A percentile compares a stretch with the other conserved stretches of the same genome.
These are phyloP conservation scores for Trichoderma hamatum DNA, from an alignment of 2,329 filamentous ascomycete genomes.

Conservation along the genomic window DNA sequence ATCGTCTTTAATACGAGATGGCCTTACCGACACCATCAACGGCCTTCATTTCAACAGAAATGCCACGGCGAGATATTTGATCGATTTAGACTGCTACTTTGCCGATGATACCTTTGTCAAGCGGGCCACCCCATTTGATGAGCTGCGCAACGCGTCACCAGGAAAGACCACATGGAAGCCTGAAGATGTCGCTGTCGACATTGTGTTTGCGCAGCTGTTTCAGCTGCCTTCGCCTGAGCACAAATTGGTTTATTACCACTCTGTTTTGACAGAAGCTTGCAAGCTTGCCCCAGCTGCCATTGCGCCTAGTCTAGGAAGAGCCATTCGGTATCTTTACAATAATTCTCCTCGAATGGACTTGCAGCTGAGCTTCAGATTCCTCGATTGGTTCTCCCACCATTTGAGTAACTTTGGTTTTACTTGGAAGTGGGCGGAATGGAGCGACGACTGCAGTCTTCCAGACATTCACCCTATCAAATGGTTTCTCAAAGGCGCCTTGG, in stretches of 20 bases:
- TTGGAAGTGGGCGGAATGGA: constrained; percentile 99
- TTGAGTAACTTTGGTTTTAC: constrained; percentile 98
- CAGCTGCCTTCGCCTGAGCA: constrained; percentile 85
- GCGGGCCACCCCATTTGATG: constrained; percentile 89
- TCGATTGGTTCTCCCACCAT: constrained; percentile 98
- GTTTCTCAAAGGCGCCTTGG: constrained; percentile 86
- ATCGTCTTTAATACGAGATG: constrained; percentile 81
- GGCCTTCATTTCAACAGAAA: constrained; percentile 91
- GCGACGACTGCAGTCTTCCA: constrained; percentile 78
- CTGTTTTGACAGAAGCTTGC: constrained; percentile 90
- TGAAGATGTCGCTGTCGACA: constrained; percentile 95
- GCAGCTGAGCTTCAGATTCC: constrained; percentile 82
- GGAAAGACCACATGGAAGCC: constrained; percentile 88
- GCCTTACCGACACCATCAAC: constrained; percentile 89
- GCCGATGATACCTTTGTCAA: constrained; percentile 88
- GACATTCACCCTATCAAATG: constrained; percentile 85
- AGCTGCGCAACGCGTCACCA: constrained; percentile 69
- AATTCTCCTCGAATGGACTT: constrained; percentile 82
- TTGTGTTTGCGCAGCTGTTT: constrained; percentile 93
- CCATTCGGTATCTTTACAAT: constrained; percentile 88
- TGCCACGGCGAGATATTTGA: constrained; percentile 81
- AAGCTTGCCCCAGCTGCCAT: constrained; percentile 97
- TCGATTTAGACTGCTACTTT: constrained; percentile 95
- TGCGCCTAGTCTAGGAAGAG: constrained; percentile 87
- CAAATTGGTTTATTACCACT: constrained; percentile 96